Conservation (phyloP, 441 rosid species). For the Eruca vesicaria region DNA sequence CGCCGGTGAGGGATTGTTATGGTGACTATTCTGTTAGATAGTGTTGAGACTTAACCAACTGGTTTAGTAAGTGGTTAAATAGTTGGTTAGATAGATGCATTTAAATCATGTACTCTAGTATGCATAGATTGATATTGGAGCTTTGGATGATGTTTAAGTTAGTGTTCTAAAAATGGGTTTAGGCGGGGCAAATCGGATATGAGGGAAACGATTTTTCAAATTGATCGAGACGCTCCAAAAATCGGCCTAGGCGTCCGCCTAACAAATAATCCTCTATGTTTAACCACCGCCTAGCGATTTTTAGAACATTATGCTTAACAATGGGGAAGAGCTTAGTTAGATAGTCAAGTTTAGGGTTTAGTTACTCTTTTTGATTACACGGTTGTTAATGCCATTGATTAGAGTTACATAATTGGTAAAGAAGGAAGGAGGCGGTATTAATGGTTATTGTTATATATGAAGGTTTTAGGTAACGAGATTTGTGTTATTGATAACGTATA, state of each 20-base stretch:
- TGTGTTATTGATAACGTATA: slow-evolving; percentile 8
- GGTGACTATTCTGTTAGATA: no score
- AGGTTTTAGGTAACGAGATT: not conserved
- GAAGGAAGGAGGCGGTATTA: not conserved
- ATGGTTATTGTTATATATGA: not conserved
- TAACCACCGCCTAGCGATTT: no score
- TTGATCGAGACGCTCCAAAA: no score
- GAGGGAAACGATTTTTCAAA: no score
- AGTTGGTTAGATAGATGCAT: no score
- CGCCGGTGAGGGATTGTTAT: slow-evolving; percentile 62
- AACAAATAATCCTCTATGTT: no score
- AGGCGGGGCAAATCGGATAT: no score
- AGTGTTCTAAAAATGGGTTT: no score
- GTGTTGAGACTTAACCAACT: no score
- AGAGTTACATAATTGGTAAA: slow-evolving; percentile 7
- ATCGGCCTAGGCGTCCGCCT: no score
- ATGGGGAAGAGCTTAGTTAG: not conserved
- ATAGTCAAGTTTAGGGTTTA: not conserved
- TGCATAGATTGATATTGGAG: slow-evolving; percentile 8
- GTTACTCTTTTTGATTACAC: not conserved
- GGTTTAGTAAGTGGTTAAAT: no score
- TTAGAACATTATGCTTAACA: no score
- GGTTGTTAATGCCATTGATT: slow-evolving; percentile 12
- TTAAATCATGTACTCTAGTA: not conserved
- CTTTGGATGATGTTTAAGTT: not conserved